These are phyloP conservation scores for Leptographium procerum DNA, from an alignment of 2,329 filamentous ascomycete genomes.

Conservation along the genomic window DNA sequence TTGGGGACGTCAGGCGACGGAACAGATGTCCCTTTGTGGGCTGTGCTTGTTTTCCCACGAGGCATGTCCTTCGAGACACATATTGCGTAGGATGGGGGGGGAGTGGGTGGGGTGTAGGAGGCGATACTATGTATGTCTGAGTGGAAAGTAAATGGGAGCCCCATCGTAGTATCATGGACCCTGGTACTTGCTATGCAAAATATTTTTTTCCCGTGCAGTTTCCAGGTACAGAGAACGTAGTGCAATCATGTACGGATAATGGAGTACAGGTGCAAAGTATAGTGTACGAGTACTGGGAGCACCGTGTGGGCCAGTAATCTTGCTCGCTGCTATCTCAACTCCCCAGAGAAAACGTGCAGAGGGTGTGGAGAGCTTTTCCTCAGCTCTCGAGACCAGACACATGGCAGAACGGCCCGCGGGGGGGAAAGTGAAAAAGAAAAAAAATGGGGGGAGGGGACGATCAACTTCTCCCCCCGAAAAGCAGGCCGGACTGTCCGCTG, in stretches of 20 bases:
- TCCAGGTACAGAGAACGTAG: background rate
- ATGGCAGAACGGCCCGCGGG: background rate
- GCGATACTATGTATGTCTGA: background rate
- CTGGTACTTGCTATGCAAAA: too few relatives aligned
- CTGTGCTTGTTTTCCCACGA: background rate
- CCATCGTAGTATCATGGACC: background rate
- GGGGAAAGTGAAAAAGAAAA: background rate
- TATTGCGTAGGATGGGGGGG: background rate
- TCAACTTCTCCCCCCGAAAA: too few relatives aligned
- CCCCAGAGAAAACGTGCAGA: too few relatives aligned
- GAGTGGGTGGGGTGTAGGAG: background rate
- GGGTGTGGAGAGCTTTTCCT: background rate
- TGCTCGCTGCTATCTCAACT: background rate
- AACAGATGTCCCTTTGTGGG: background rate
- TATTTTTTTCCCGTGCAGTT: background rate
- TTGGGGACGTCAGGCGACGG: background rate
- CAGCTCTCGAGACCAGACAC: background rate
- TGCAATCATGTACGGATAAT: too few relatives aligned
- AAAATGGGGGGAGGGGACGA: background rate
- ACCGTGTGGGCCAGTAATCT: background rate
- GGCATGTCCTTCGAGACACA: background rate
- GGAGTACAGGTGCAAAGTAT: background rate
- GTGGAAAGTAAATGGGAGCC: background rate
- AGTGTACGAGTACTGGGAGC: background rate
- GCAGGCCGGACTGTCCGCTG: too few relatives aligned